These are phyloP conservation scores for Apostasia ramifera DNA, from an alignment of 106 monocot species.

Conservation along the genomic window DNA sequence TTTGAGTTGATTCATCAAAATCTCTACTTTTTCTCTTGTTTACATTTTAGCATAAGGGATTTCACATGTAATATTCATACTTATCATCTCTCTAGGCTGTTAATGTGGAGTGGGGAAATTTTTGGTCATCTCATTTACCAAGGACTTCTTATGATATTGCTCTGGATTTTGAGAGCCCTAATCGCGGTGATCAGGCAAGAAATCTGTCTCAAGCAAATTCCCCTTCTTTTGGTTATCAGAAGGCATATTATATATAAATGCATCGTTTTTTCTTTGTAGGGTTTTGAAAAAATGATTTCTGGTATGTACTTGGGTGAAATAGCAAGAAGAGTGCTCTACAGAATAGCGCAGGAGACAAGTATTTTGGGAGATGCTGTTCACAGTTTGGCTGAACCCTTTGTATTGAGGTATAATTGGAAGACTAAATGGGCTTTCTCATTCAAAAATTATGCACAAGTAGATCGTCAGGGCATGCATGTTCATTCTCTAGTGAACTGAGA, in stretches of 20 bases:
- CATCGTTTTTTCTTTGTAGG: constrained; percentile 27
- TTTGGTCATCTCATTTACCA: constrained; percentile 92
- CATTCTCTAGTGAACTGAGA: no score
- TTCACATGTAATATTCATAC: background rate
- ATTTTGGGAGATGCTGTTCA: constrained; percentile 46
- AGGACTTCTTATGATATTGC: constrained; percentile 75
- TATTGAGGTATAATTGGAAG: constrained; percentile 38
- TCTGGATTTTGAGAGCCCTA: constrained; percentile 70
- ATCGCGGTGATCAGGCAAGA: constrained; percentile 65
- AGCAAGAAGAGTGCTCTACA: constrained; percentile 56
- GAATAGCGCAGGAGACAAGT: constrained; percentile 62
- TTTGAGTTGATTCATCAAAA: background rate
- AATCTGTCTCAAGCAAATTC: background rate
- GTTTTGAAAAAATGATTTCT: constrained; percentile 94
- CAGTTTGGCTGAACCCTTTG: constrained; percentile 41
- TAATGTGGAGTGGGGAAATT: constrained; percentile 92
- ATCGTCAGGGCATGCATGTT: no score
- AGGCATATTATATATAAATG: background rate
- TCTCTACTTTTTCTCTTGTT: background rate
- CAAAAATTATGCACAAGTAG: no score
- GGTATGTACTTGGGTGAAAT: constrained; percentile 90
- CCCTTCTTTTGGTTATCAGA: background rate
- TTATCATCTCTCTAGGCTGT: constrained; percentile 45
- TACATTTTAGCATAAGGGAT: background rate
- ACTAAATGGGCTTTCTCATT: no score